A percentile compares a stretch with the other conserved stretches of the same genome.
Conservation (phyloP, 371 early-diverging fungal genomes). For the Mucor irregularis region DNA sequence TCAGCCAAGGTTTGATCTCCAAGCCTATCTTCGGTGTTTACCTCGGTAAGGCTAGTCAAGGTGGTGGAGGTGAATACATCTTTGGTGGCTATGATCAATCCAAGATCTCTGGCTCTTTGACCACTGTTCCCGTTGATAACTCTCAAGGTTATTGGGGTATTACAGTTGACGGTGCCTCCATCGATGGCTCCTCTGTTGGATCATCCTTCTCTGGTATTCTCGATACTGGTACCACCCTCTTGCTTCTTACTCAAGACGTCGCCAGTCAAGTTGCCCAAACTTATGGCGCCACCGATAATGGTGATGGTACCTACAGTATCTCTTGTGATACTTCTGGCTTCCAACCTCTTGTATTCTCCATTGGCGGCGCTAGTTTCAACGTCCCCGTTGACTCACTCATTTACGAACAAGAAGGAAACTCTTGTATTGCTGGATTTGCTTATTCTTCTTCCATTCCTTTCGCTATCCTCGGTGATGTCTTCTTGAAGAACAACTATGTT, state of each 20-base stretch:
- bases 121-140: constrained; percentile 49
- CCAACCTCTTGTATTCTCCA: constrained; percentile 20
- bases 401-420: constrained; percentile 12
- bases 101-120: constrained; percentile 47
- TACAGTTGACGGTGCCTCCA: constrained; percentile 31
- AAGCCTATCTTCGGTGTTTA: constrained; percentile 37
- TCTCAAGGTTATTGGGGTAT: constrained; percentile 50
- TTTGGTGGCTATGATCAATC: constrained; percentile 52
- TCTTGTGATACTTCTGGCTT: constrained; percentile 19
- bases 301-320: constrained; percentile 32
- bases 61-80: constrained; percentile 46
- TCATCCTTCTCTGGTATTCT: constrained; percentile 44
- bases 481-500: constrained; percentile 50
- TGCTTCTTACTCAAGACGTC: constrained; percentile 48
- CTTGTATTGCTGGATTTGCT: constrained; percentile 22
- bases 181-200: constrained; percentile 3
- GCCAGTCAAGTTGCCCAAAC: constrained; percentile 27
- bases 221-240: constrained; percentile 67
- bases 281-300: constrained; percentile 24
- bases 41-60: constrained; percentile 33
- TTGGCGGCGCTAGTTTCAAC: constrained; percentile 16
- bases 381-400: constrained; percentile 29
- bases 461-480: constrained; percentile 46
- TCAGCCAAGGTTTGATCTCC: constrained; percentile 39
- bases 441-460: constrained; percentile 14